A percentile compares a stretch with the other conserved stretches of the same genome.
Conservation (phyloP, 78 protist species). For the Acrasis kona region DNA sequence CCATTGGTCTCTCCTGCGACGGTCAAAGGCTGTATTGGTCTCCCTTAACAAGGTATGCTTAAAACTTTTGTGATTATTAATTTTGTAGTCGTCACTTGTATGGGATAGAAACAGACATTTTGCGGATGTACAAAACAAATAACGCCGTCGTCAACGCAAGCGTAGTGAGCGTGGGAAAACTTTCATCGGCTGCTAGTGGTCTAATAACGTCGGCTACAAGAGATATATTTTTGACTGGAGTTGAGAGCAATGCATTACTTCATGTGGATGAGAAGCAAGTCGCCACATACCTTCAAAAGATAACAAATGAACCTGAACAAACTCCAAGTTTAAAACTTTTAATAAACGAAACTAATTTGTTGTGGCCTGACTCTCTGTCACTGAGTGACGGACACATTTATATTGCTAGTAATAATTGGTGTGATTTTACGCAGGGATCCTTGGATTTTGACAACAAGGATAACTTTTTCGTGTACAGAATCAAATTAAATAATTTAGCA, state of each 20-base stretch:
- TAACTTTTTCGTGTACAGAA: too few relatives aligned
- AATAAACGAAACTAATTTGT: too few relatives aligned
- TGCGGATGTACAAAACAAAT: background rate
- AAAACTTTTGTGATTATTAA: too few relatives aligned
- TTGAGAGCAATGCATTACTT: background rate
- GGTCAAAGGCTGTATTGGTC: slow-evolving; percentile 8
- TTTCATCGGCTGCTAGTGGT: background rate
- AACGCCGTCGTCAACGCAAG: background rate
- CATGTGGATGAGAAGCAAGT: background rate
- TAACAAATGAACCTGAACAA: background rate
- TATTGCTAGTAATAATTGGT: background rate
- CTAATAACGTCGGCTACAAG: background rate
- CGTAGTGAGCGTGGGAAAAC: too few relatives aligned
- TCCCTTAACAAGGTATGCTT: too few relatives aligned
- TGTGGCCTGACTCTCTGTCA: background rate
- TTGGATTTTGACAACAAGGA: background rate
- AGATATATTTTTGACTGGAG: background rate
- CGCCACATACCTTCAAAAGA: background rate
- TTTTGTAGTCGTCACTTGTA: background rate
- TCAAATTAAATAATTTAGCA: too few relatives aligned
- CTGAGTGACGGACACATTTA: background rate
- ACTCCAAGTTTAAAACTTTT: too few relatives aligned
- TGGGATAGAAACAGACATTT: background rate
- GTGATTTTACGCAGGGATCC: background rate
- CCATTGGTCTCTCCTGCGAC: slow-evolving; percentile 14